These are phyloP conservation scores for Candida dubliniensis DNA, from an alignment of 1,139 yeast genomes.

Conservation along the genomic window DNA sequence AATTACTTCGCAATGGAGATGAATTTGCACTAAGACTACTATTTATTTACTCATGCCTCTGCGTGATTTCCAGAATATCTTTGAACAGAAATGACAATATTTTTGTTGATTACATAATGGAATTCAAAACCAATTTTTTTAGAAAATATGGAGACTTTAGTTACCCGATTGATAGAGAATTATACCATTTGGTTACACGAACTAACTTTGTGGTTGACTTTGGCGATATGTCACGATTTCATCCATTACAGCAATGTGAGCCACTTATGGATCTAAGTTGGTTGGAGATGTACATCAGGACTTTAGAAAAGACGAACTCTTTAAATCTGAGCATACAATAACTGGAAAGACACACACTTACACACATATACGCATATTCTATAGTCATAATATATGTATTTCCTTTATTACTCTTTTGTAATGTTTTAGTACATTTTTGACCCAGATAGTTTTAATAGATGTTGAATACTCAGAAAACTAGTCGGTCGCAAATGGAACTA, in stretches of 20 bases:
- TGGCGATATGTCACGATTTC: neutral
- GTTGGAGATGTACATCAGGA: neutral
- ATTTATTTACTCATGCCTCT: constrained; percentile 13
- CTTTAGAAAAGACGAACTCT: neutral
- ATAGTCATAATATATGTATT: too few relatives aligned
- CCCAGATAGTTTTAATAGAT: too few relatives aligned
- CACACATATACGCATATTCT: too few relatives aligned
- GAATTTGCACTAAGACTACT: constrained; percentile 15
- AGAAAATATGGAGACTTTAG: constrained; percentile 11
- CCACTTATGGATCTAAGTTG: neutral
- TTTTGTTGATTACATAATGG: constrained; percentile 12
- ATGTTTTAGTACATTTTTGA: too few relatives aligned
- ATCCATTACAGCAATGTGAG: neutral
- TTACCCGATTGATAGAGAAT: constrained; percentile 12
- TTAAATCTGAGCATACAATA: too few relatives aligned
- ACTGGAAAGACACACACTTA: too few relatives aligned
- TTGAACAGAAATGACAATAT: constrained; percentile 9
- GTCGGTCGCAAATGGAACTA: too few relatives aligned
- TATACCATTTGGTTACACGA: constrained; percentile 7
- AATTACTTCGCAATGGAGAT: constrained; percentile 2
- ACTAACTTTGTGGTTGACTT: constrained; percentile 1
- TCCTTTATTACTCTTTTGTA: too few relatives aligned
- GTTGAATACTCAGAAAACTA: too few relatives aligned
- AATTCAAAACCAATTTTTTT: constrained; percentile 11
- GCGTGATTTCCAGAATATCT: constrained; percentile 9